phyloP scores from a whole-genome alignment of 2,329 filamentous ascomycete species.

The Ceratocystis cacaofunesta region DNA sequence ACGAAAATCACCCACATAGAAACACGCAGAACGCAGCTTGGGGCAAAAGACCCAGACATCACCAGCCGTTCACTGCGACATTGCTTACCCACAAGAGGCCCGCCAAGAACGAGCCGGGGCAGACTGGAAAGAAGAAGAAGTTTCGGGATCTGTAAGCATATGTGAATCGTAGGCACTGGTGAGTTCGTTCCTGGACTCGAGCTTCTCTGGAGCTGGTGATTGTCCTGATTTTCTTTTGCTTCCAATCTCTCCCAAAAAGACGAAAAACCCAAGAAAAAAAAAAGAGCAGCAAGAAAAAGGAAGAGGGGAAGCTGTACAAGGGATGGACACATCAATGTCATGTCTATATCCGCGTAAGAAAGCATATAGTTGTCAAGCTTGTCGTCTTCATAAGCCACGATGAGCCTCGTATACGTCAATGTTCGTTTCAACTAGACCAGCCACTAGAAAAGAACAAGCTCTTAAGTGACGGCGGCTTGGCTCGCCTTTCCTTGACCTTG shows the following conservation, averaged over 20 bases:
- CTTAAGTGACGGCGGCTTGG: neutral
- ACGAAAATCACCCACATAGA: neutral
- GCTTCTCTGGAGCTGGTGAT: neutral
- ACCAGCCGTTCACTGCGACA: neutral
- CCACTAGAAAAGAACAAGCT: neutral
- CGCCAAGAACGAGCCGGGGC: neutral
- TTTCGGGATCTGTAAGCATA: neutral
- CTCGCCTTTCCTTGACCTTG: neutral
- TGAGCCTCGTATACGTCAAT: neutral
- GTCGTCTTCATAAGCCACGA: neutral
- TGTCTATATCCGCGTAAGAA: neutral
- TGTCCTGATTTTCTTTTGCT: neutral
- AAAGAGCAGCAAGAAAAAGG: neutral
- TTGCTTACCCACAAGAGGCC: neutral
- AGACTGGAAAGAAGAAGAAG: neutral
- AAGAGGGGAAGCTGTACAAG: neutral
- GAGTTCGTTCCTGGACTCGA: neutral
- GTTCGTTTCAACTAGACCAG: neutral
- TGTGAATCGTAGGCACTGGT: neutral
- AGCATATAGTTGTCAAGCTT: neutral
- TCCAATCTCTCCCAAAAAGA: neutral
- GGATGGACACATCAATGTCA: neutral
- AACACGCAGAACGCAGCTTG: neutral
- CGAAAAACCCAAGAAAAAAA: neutral
- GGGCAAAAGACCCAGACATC: neutral